Evolutionary conservation across 106 monocot species (phyloP).

Genomic region (Xerophyta viscosa): DNA sequence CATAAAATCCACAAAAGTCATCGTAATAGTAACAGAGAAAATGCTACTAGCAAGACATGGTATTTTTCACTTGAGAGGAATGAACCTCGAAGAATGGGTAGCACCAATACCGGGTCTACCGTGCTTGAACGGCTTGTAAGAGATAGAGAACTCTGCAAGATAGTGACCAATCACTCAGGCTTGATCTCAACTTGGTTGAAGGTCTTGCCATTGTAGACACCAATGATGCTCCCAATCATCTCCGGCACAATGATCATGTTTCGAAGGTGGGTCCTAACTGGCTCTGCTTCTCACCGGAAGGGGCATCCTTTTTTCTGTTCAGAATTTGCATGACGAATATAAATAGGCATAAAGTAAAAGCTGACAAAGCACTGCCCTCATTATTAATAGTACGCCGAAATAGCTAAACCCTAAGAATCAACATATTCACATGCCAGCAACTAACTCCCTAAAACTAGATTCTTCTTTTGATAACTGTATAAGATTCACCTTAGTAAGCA

Average conservation of each 20-base stretch:
- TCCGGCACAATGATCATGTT: slow-evolving; percentile 13
- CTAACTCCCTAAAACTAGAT: too few species aligned
- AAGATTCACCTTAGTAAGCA: too few species aligned
- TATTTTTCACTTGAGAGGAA: slow-evolving; percentile 5
- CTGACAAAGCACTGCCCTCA: too few species aligned
- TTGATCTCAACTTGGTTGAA: slow-evolving; percentile 13
- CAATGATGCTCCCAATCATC: slow-evolving; percentile 9
- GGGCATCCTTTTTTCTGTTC: slow-evolving; percentile 9
- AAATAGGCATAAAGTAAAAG: too few species aligned
- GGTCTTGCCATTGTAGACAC: slow-evolving; percentile 14
- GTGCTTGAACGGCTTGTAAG: slow-evolving; percentile 11
- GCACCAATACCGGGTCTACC: slow-evolving; percentile 15
- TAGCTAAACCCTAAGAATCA: too few species aligned
- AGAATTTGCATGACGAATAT: too few species aligned
- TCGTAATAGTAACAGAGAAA: neutral
- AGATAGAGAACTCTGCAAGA: slow-evolving; percentile 12
- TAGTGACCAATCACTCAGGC: slow-evolving; percentile 12
- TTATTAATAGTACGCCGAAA: too few species aligned
- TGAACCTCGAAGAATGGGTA: slow-evolving; percentile 9
- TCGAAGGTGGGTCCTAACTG: slow-evolving; percentile 8
- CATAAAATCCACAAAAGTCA: too few species aligned
- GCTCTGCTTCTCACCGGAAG: slow-evolving; percentile 2
- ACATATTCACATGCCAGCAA: too few species aligned
- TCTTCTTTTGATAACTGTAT: too few species aligned
- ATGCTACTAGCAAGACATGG: neutral